Evolutionary conservation across 768 basidiomycete genomes (phyloP), one percentile per base, ranked within the genome.

Genomic region (Phlebiopsis flavidoalba): DNA sequence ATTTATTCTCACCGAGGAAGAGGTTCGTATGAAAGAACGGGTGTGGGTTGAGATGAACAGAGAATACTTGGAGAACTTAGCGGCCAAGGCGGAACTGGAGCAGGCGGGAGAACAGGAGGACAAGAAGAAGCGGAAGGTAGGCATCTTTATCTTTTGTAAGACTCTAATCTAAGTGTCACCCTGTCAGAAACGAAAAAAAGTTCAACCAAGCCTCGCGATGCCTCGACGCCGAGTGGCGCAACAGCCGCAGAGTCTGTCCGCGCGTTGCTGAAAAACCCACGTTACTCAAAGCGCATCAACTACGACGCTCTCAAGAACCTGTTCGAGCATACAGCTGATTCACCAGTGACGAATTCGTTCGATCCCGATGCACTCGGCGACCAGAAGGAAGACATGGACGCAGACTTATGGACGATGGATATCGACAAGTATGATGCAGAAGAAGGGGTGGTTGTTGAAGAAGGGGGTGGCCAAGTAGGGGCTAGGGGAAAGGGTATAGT

Each of bases 31-130:
- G 68, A 98, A 91, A 72, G 92, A 93, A 71, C 85, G 92, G 11
- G 84, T 97, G 1, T 98, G 95, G 95, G 93, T 95, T 52, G 93
- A 95, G 74, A 78, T 93, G 67, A 97, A 97, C 71, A 82, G 82
- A 65, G 95, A 97, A 35, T 98, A 96, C 71, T 75, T 98, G 37
- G 89, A 94, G 70, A 86, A 88, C 15, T 78, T 95, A 36, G 94
- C 72, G 93, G 91, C 89, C 12, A 92, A 89, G 76, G 84, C 82
- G 21, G 84, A 86, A 62, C 83, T 80, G 55, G 63, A 72, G 57
- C 70, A 75, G 47, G 54, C 70, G 64, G 69, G 76, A 64, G 19
- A 67, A 72, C 49, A 70, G 50, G n/a, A 8, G 74, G 62, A 68
- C 47, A 65, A 80, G 65, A 88, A 84, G 77, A 85, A 83, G 72